phyloP scores from a whole-genome alignment of 805 yeast genomes.

The Teunomyces aglyptinius region DNA sequence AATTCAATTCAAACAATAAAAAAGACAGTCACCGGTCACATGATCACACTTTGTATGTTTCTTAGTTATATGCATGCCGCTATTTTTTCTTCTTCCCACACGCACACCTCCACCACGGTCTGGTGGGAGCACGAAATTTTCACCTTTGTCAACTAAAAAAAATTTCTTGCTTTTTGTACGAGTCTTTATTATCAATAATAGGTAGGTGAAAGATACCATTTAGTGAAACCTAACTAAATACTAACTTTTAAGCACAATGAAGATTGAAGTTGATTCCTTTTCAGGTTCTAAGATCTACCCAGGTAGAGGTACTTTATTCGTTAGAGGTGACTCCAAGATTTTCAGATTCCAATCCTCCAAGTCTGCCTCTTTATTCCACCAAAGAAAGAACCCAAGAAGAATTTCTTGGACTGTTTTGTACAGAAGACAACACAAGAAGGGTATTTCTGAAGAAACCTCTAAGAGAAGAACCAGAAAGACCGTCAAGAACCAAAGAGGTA shows the following conservation, averaged over 20 bases:
- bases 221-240: constrained; percentile 12
- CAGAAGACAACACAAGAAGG: constrained; percentile 99
- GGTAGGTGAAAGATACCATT: constrained; percentile 12
- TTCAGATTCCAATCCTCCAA: constrained; percentile 99
- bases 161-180: constrained; percentile 10
- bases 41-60: background rate
- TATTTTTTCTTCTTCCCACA: background rate
- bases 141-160: constrained; percentile 8
- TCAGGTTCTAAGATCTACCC: constrained; percentile 99
- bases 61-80: background rate
- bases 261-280: constrained; percentile 99
- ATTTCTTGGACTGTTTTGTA: constrained; percentile 98
- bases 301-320: constrained; percentile 99
- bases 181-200: constrained; percentile 14
- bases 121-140: constrained; percentile 4
- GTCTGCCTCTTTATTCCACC: constrained; percentile 96
- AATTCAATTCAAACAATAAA: background rate
- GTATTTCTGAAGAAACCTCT: constrained; percentile 96
- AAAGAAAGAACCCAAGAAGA: constrained; percentile 99
- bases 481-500: constrained; percentile 98
- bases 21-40: constrained; percentile 9
- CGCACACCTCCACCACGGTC: constrained; percentile 1
- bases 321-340: constrained; percentile 99
- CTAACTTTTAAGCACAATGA: constrained; percentile 62
- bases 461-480: constrained; percentile 97